These are phyloP conservation scores for Ambrosia artemisiifolia DNA, from an alignment of 129 eudicot genomes.

Conservation along the genomic window DNA sequence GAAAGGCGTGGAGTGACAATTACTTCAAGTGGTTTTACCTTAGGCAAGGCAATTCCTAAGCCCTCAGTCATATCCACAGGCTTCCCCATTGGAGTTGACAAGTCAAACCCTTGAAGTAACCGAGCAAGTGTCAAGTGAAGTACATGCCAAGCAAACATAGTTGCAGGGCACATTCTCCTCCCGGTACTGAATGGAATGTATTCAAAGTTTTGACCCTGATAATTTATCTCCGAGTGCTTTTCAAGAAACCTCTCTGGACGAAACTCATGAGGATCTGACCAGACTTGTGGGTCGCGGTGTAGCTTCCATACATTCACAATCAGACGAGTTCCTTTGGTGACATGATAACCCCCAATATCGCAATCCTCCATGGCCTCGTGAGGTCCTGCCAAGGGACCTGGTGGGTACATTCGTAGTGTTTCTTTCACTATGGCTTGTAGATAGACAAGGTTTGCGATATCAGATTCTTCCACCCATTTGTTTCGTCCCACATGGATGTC, in stretches of 20 bases:
- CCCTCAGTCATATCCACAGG: slow-evolving; percentile 11
- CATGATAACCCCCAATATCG: slow-evolving; percentile 20
- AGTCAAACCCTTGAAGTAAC: slow-evolving; percentile 24
- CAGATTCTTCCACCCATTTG: slow-evolving; percentile 46
- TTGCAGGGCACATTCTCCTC: slow-evolving; percentile 35
- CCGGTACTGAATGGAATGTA: slow-evolving; percentile 31
- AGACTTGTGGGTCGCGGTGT: slow-evolving; percentile 39
- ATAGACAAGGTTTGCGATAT: slow-evolving; percentile 27
- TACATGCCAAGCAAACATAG: slow-evolving; percentile 1
- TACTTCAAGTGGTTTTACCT: slow-evolving; percentile 19
- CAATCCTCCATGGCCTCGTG: slow-evolving; percentile 48
- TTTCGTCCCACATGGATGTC: slow-evolving; percentile 35
- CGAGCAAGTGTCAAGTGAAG: slow-evolving; percentile 24
- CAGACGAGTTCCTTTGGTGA: slow-evolving; percentile 45
- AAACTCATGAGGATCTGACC: slow-evolving; percentile 32
- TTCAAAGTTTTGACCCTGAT: slow-evolving; percentile 25
- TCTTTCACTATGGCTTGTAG: slow-evolving; percentile 48
- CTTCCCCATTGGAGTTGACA: slow-evolving; percentile 5
- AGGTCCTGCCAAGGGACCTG: slow-evolving; percentile 49
- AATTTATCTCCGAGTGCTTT: slow-evolving; percentile 4
- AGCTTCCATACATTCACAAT: slow-evolving; percentile 47
- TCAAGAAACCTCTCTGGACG: slow-evolving; percentile 25
- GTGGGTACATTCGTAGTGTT: slow-evolving; percentile 57
- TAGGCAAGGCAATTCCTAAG: slow-evolving; percentile 30
- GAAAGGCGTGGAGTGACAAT: background rate